phyloP scores from a whole-genome alignment of 306 rosid genomes.

The Prunus armeniaca region DNA sequence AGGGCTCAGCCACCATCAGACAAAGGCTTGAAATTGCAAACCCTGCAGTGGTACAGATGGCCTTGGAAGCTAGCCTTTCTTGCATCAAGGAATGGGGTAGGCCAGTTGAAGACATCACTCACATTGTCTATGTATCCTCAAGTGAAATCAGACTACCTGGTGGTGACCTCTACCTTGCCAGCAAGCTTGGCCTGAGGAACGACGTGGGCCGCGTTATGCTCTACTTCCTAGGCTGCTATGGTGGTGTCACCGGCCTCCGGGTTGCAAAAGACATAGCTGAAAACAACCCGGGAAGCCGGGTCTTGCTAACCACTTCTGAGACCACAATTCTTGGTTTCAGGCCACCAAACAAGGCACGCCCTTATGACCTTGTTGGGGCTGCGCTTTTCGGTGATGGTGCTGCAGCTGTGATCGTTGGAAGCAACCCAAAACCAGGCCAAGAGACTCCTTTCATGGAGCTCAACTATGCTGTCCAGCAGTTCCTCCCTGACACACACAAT shows the following conservation, averaged over 20 bases:
- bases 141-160: conserved; percentile 90
- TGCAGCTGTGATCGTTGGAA: conserved; percentile 78
- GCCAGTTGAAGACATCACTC: conserved; percentile 68
- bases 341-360: conserved; percentile 77
- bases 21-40: conserved; percentile 87
- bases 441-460: conserved; percentile 89
- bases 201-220: conserved; percentile 80
- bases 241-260: conserved; percentile 87
- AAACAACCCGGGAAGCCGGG: conserved; percentile 83
- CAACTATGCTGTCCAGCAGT: conserved; percentile 70
- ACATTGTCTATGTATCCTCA: conserved; percentile 81
- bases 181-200: conserved; percentile 58
- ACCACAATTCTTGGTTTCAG: conserved; percentile 91
- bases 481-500: conserved; percentile 65
- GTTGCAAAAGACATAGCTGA: conserved; percentile 97
- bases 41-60: conserved; percentile 91
- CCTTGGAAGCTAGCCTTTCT: conserved; percentile 65
- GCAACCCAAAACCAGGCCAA: conserved; percentile 42
- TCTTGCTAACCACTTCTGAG: conserved; percentile 75
- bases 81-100: conserved; percentile 96
- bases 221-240: conserved; percentile 89
- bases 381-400: conserved; percentile 97
- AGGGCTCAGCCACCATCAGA: conserved; percentile 77
- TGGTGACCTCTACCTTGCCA: conserved; percentile 83
- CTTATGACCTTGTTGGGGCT: conserved; percentile 98